Percentiles rank a stretch among this genome's conserved stretches.
Evolutionary conservation across 352 stramenopile genomes (phyloP).

Genomic region (Elongisporangium undulatum): DNA sequence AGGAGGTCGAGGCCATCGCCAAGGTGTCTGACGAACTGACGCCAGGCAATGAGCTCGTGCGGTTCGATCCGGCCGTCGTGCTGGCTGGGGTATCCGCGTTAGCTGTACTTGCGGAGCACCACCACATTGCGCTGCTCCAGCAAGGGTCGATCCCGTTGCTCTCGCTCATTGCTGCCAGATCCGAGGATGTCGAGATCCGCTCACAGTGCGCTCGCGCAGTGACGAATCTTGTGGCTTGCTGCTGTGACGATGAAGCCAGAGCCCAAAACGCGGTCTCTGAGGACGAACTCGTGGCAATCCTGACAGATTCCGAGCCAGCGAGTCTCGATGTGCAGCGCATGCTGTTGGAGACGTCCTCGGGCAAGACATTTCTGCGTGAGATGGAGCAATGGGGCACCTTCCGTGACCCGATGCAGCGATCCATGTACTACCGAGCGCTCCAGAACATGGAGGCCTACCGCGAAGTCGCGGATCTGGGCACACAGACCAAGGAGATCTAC

Average conservation of each 20-base stretch:
- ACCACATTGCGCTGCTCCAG: conserved; percentile 58
- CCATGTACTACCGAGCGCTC: conserved; percentile 67
- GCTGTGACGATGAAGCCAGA: conserved; percentile 28
- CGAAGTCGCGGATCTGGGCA: conserved; percentile 29
- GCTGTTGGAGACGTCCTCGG: conserved; percentile 36
- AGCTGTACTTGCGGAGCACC: conserved; percentile 59
- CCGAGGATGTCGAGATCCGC: conserved; percentile 17
- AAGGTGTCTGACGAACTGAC: conserved; percentile 69
- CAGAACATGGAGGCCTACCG: conserved; percentile 61
- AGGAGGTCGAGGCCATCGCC: conserved; percentile 74
- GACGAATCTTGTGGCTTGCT: conserved; percentile 68
- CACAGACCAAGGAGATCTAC: conserved; percentile 45
- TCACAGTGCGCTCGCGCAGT: conserved; percentile 71
- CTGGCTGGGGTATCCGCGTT: conserved; percentile 62
- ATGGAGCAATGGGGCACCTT: conserved; percentile 34
- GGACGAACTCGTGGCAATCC: conserved; percentile 4
- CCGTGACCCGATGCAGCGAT: conserved; percentile 67
- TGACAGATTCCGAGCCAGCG: conserved; percentile 19
- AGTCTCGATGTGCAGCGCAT: conserved; percentile 48
- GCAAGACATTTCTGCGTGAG: conserved; percentile 32
- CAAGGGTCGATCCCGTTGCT: conserved; percentile 61
- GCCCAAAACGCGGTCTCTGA: conserved; percentile 20
- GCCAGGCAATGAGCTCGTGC: conserved; percentile 66
- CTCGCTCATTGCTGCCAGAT: conserved; percentile 41
- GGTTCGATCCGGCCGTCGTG: conserved; percentile 67